Evolutionary conservation across 305 asterid genomes (phyloP).

Genomic region (Galium porrigens): DNA sequence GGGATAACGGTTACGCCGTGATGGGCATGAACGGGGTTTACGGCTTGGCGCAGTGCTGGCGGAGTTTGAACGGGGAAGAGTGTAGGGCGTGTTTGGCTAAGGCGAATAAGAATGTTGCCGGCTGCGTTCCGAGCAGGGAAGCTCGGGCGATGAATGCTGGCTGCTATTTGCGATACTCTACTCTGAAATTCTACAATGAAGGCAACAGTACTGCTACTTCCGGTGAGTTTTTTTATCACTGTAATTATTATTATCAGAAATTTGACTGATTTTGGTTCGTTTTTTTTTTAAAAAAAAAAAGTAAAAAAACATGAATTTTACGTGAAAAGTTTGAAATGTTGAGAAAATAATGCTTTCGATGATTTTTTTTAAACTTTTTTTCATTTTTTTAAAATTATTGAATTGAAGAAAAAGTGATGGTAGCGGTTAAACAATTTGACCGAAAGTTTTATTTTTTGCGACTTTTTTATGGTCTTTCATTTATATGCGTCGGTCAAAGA

Average conservation of each 20-base stretch:
- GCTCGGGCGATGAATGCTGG: constrained; percentile 73
- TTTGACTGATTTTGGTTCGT: neutral
- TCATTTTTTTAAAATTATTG: neutral
- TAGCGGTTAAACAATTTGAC: neutral
- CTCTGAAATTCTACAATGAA: constrained; percentile 39
- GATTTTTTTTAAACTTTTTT: neutral
- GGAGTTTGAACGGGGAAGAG: constrained; percentile 36
- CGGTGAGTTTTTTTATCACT: constrained; percentile 22
- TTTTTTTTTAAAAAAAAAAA: no score
- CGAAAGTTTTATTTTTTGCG: neutral
- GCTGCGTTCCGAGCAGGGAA: constrained; percentile 57
- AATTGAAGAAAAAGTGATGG: neutral
- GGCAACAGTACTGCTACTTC: constrained; percentile 17
- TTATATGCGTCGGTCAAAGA: neutral
- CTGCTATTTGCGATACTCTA: constrained; percentile 70
- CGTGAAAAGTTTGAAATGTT: neutral
- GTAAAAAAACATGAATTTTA: no score
- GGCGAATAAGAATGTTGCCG: constrained; percentile 37
- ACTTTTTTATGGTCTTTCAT: neutral
- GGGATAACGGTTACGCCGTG: constrained; percentile 33
- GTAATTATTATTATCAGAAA: neutral
- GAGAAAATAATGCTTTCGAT: no score
- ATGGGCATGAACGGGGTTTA: constrained; percentile 39
- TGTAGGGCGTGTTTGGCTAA: constrained; percentile 62
- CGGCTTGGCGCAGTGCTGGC: constrained; percentile 91